phyloP scores from a whole-genome alignment of 176 grass and related monocot genomes.

The Miscanthus lutarioriparius region DNA sequence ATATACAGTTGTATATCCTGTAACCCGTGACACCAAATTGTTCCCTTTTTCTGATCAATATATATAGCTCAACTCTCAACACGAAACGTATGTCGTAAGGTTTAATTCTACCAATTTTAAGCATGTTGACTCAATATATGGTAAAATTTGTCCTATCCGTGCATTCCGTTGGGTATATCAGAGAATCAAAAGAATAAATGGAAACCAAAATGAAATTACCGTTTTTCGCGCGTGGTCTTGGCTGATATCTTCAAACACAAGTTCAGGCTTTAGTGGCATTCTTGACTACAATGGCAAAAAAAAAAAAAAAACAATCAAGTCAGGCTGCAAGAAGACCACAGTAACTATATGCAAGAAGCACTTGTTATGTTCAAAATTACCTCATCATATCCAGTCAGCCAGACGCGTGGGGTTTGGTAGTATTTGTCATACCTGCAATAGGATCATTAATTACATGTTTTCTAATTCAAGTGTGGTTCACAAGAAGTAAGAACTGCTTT shows the following conservation, averaged over 20 bases:
- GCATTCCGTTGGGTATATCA: constrained; percentile 18
- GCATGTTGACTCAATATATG: background rate
- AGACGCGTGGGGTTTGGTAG: constrained; percentile 93
- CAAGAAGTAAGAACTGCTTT: constrained; percentile 6
- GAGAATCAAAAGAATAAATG: constrained; percentile 23
- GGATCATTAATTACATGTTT: constrained; percentile 26
- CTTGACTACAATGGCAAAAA: constrained; percentile 57
- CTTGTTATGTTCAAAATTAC: constrained; percentile 41
- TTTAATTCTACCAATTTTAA: constrained; percentile 10
- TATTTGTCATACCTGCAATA: constrained; percentile 92
- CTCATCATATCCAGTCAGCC: constrained; percentile 99
- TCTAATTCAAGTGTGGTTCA: background rate
- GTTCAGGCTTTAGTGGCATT: constrained; percentile 79
- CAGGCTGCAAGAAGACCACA: background rate
- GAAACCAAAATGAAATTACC: constrained; percentile 41
- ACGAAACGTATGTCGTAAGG: background rate
- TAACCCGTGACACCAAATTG: background rate
- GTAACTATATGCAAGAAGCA: background rate
- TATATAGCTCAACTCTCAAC: background rate
- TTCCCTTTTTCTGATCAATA: background rate
- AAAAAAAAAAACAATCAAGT: constrained; percentile 13
- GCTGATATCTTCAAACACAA: constrained; percentile 98
- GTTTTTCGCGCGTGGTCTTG: constrained; percentile 98
- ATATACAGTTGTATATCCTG: background rate
- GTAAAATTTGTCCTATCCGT: background rate